Evolutionary conservation across 768 basidiomycete species (phyloP).

Genomic region (Lactarius evosmus): DNA sequence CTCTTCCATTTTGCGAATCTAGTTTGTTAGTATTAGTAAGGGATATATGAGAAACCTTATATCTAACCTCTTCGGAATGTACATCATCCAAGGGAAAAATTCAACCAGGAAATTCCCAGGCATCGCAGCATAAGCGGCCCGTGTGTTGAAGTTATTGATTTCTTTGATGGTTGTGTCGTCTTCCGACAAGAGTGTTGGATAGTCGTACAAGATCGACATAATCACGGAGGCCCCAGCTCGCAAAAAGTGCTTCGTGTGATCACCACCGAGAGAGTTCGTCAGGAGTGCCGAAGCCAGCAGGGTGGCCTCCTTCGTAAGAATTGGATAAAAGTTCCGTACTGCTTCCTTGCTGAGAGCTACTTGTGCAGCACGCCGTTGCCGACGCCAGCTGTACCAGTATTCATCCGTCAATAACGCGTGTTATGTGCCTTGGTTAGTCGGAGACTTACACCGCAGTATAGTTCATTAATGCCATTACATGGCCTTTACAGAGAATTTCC

Average conservation of each 20-base stretch:
- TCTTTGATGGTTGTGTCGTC: not conserved
- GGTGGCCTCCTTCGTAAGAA: slow-evolving; percentile 34
- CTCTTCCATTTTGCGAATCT: slow-evolving; percentile 18
- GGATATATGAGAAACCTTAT: not conserved
- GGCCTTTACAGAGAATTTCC: slow-evolving; percentile 17
- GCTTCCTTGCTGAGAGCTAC: slow-evolving; percentile 33
- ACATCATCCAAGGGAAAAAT: slow-evolving; percentile 17
- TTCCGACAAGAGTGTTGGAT: slow-evolving; percentile 8
- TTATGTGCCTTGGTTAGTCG: not conserved
- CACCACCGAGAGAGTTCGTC: slow-evolving; percentile 25
- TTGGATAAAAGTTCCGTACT: slow-evolving; percentile 28
- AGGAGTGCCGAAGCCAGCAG: slow-evolving; percentile 33
- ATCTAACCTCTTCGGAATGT: slow-evolving; percentile 16
- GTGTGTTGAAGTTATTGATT: not conserved
- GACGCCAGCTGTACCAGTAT: slow-evolving; percentile 32
- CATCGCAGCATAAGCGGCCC: not conserved
- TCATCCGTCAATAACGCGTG: not conserved
- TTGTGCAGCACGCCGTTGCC: slow-evolving; percentile 23
- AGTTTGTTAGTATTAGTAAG: not conserved
- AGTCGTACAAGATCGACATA: slow-evolving; percentile 30
- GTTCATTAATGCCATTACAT: slow-evolving; percentile 4
- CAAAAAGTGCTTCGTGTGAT: slow-evolving; percentile 33
- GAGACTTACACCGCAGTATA: slow-evolving; percentile 1
- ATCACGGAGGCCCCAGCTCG: slow-evolving; percentile 28
- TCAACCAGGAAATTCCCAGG: slow-evolving; percentile 7